These are phyloP conservation scores for Colletotrichum orchidophilum DNA, from an alignment of 2,329 filamentous ascomycete genomes.

Conservation along the genomic window DNA sequence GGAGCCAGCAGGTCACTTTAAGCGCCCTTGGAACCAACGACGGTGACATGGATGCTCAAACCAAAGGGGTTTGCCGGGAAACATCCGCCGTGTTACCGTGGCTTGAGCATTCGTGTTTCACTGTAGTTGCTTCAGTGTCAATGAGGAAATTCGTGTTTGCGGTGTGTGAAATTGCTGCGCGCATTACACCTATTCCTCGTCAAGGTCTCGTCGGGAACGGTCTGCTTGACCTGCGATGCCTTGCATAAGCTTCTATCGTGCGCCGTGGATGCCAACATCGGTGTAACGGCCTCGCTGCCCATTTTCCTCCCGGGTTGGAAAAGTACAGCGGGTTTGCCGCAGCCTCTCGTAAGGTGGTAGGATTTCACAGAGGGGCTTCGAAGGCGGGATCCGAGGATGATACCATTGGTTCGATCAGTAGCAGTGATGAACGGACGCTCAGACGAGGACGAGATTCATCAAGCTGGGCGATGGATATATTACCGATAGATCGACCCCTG, in stretches of 20 bases:
- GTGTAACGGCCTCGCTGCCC: not conserved
- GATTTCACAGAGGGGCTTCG: not conserved
- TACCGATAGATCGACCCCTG: not conserved
- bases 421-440: not conserved
- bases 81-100: slow-evolving; percentile 18
- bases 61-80: slow-evolving; percentile 19
- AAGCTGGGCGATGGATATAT: not conserved
- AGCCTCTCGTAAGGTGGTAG: not conserved
- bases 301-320: not conserved
- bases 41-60: slow-evolving; percentile 24
- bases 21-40: slow-evolving; percentile 14
- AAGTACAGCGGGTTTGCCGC: not conserved
- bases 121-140: not conserved
- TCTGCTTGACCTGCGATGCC: not conserved
- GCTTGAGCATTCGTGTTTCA: slow-evolving; percentile 14
- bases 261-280: not conserved
- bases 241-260: not conserved
- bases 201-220: not conserved
- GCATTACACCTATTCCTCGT: not conserved
- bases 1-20: slow-evolving; percentile 2
- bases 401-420: not conserved
- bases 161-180: not conserved
- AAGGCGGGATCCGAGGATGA: not conserved
- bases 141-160: not conserved
- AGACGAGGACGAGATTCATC: not conserved